Conservation (phyloP, 2,329 filamentous ascomycete genomes). For the Verticillium alfalfae region DNA sequence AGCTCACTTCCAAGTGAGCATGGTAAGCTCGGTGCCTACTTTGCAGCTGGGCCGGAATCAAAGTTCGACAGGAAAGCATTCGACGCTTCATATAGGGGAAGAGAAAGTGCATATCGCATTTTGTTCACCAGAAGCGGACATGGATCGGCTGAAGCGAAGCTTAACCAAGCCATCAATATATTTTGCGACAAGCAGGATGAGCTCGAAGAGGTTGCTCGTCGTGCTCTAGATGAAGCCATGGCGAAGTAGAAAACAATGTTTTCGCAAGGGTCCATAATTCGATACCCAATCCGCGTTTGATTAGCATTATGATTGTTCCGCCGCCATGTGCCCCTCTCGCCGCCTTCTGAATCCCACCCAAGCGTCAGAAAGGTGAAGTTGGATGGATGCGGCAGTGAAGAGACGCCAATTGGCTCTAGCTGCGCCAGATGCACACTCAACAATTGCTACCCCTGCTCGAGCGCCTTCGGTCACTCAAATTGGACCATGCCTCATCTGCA, state of each 20-base stretch:
- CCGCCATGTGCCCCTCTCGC: too few species aligned
- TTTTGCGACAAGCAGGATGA: slow-evolving; percentile 51
- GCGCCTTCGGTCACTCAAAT: background rate
- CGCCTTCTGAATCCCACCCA: too few species aligned
- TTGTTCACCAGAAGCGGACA: slow-evolving; percentile 42
- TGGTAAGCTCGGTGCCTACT: slow-evolving; percentile 21
- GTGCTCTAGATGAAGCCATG: background rate
- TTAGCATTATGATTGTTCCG: too few species aligned
- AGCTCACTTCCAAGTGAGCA: slow-evolving; percentile 24
- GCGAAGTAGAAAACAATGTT: background rate
- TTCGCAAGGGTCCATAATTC: too few species aligned
- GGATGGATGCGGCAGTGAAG: too few species aligned
- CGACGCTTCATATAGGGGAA: slow-evolving; percentile 12
- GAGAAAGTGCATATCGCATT: slow-evolving; percentile 43
- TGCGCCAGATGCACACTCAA: background rate
- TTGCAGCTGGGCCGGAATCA: slow-evolving; percentile 20
- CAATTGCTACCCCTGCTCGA: background rate
- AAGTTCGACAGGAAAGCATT: slow-evolving; percentile 9
- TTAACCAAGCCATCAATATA: slow-evolving; percentile 50
- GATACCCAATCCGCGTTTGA: too few species aligned
- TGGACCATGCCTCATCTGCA: background rate
- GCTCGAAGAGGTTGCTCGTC: slow-evolving; percentile 30
- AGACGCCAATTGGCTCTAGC: background rate
- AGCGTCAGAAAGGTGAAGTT: too few species aligned
- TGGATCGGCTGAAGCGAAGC: slow-evolving; percentile 44